phyloP scores from a whole-genome alignment of 495 filamentous ascomycete genomes.

The Penicillium atrosanguineum region DNA sequence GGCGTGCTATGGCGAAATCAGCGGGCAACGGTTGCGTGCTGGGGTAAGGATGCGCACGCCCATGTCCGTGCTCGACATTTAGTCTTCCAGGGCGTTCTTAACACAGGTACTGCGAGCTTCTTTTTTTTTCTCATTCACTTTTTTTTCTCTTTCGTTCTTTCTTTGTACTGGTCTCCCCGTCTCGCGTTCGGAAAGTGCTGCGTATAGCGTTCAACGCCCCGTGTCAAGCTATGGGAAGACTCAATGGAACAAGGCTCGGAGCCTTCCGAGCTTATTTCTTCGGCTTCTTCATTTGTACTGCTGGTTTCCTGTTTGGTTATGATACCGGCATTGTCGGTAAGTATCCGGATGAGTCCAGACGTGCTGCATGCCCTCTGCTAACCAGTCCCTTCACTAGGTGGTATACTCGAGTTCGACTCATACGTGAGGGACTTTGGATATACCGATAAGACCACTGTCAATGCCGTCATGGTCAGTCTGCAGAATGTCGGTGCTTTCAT shows the following conservation, averaged over 20 bases:
- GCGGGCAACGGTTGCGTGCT: constrained; percentile 23
- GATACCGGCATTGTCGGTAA: constrained; percentile 29
- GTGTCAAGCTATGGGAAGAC: constrained; percentile 11
- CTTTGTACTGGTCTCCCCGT: neutral
- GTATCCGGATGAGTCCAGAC: neutral
- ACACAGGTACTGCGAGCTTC: constrained; percentile 1
- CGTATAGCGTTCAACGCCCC: neutral
- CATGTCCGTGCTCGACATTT: neutral
- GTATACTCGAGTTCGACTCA: constrained; percentile 24
- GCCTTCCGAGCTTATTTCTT: constrained; percentile 30
- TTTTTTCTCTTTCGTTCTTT: neutral
- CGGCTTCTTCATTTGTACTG: constrained; percentile 27
- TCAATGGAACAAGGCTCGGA: constrained; percentile 23
- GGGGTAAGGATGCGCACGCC: neutral
- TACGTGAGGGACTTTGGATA: constrained; percentile 26
- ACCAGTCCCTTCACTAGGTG: constrained; percentile 5
- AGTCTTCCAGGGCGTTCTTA: neutral
- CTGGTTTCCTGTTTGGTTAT: constrained; percentile 30
- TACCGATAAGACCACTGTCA: constrained; percentile 26
- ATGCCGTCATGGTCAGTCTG: constrained; percentile 29
- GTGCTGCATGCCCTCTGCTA: neutral
- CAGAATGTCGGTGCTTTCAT: constrained; percentile 33
- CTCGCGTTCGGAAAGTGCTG: neutral
- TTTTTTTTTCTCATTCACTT: neutral
- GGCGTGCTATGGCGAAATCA: constrained; percentile 31